Conservation (phyloP, 257 asterid genomes). For the Solanum okadae region DNA sequence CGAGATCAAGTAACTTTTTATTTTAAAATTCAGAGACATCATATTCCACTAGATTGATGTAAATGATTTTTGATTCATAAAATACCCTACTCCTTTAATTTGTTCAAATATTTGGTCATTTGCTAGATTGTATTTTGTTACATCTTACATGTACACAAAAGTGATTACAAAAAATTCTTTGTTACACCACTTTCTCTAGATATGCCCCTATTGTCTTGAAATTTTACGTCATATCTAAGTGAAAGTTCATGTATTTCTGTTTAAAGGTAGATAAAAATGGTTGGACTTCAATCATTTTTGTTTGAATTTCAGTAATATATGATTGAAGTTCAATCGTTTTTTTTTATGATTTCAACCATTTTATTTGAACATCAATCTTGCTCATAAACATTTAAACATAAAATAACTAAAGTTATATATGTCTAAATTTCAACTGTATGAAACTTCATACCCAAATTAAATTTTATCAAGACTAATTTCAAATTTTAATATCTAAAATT, state of each 20-base stretch:
- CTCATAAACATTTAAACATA: neutral
- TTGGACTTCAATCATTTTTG: too few relatives aligned
- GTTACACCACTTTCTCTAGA: neutral
- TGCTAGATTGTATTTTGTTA: neutral
- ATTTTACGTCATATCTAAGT: neutral
- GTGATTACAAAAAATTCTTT: neutral
- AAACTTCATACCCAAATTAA: neutral
- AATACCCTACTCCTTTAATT: neutral
- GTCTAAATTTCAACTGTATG: neutral
- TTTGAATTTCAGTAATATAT: neutral
- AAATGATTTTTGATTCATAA: conserved; percentile 1
- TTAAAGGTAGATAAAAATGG: too few relatives aligned
- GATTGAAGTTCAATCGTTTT: neutral
- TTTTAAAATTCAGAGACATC: neutral
- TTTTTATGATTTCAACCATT: too few relatives aligned
- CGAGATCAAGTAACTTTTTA: neutral
- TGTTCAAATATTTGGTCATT: neutral
- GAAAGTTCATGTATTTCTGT: too few relatives aligned
- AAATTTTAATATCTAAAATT: neutral
- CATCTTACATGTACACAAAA: neutral
- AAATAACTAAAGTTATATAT: neutral
- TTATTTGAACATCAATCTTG: neutral
- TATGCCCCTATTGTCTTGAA: neutral
- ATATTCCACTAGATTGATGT: neutral
- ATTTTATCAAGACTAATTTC: neutral